phyloP scores from a whole-genome alignment of 129 eudicot species.

The Pittosporum tobira region DNA sequence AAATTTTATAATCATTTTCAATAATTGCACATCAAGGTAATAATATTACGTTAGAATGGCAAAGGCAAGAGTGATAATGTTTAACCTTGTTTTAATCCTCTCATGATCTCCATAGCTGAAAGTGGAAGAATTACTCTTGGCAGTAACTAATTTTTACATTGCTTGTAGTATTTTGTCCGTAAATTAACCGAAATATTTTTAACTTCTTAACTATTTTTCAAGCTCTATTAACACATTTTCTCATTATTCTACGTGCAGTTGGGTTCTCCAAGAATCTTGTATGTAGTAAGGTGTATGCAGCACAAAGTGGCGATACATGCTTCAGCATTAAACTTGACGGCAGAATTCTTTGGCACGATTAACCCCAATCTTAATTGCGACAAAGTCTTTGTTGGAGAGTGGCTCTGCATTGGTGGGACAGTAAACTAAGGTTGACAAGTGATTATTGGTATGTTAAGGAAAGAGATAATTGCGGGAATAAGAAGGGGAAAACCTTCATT shows the following conservation, averaged over 20 bases:
- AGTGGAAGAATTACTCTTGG: slow-evolving; percentile 10
- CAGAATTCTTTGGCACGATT: slow-evolving; percentile 13
- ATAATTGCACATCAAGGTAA: no score
- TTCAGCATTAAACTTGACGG: slow-evolving; percentile 21
- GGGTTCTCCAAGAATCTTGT: slow-evolving; percentile 1
- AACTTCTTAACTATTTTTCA: no score
- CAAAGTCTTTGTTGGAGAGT: slow-evolving; percentile 33
- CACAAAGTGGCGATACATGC: slow-evolving; percentile 33
- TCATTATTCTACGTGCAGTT: no score
- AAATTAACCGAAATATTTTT: no score
- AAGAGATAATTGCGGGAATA: no score
- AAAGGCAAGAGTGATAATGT: slow-evolving; percentile 13
- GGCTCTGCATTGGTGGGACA: slow-evolving; percentile 26
- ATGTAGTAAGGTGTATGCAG: slow-evolving; percentile 26
- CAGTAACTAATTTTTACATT: slow-evolving; percentile 2
- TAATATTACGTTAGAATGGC: not conserved
- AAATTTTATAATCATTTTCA: no score
- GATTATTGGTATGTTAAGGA: not conserved
- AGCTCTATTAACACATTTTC: no score
- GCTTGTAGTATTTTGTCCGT: no score
- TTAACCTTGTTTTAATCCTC: slow-evolving; percentile 14
- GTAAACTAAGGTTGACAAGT: not conserved
- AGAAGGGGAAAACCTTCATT: no score
- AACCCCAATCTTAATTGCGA: slow-evolving; percentile 33
- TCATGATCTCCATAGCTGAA: slow-evolving; percentile 18